Base-by-base conservation (phyloP, 2,329 filamentous ascomycete genomes). In the Aspergillus bombycis region DNA sequence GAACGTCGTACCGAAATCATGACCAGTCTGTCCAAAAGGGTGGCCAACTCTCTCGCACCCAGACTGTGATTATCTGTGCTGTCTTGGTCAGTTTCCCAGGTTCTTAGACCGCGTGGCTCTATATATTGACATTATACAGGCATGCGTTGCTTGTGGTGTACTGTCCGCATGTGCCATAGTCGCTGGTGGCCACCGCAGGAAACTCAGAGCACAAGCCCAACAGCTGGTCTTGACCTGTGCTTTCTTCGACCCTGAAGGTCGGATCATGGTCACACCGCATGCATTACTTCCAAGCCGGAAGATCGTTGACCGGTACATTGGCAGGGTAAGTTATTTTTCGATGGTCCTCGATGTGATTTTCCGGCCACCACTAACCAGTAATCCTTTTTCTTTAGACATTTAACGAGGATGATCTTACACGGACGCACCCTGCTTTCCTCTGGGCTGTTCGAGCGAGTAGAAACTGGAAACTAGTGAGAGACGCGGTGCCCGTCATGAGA, bases 381-480 rank as follows among this genome's bases (percentile, higher is more conserved):
- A 16, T 46, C 14, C 7, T 66, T 78, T 74, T n/a, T 53, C 34
- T 61, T 6, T 57, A 80, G 78, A 80, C 76, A 9, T 88, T 87
- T 32, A 86, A 89, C 59, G 87, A 89, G 64, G 92, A 96, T 64
- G 86, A 89, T 16, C 94, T 97, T 71, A 88, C 88, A 61, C 88
- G 88, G 28, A 86, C 87, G 0, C 92, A 96, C 73, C 87, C 91
- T 0, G 87, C 94, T 1, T 96, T 95, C 77, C 88, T 93, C 57
- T 96, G 93, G 93, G 89, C 95, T 71, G 96, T 91, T 73, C 87
- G 91, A 62, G 91, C 92, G 3, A 92, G 91, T 8, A 85, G 89
- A 63, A 90, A 93, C 75, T 97, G 93, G 93, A 74, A 79, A 9
- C 85, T 87, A 46, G 84, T 96, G 30, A 83, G 83, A 60, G 86